Evolutionary conservation across 2,329 filamentous ascomycete genomes (phyloP).

Genomic region (Decorospora gaudefroyi): DNA sequence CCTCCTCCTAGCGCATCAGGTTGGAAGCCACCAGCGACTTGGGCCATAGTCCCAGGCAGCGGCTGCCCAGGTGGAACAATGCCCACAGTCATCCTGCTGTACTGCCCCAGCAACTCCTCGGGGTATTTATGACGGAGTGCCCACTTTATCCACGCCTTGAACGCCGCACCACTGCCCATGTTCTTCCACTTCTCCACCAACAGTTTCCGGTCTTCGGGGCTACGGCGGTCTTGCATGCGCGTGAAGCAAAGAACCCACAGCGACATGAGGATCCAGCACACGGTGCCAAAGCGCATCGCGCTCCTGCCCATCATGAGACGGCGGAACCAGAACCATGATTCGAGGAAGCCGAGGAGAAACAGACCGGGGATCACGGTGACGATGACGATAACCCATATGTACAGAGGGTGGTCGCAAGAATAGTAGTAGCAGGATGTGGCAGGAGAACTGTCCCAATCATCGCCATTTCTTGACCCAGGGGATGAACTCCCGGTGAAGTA

Average conservation of each 20-base stretch:
- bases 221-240: conserved; percentile 38
- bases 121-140: conserved; percentile 40
- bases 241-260: conserved; percentile 42
- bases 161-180: conserved; percentile 31
- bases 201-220: conserved; percentile 37
- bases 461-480: background rate
- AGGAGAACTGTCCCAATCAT: conserved; percentile 10
- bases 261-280: conserved; percentile 39
- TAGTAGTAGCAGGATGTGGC: conserved; percentile 15
- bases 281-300: conserved; percentile 38
- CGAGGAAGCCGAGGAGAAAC: conserved; percentile 41
- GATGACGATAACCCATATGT: conserved; percentile 38
- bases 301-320: conserved; percentile 41
- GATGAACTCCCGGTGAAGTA: conserved; percentile 12
- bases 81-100: conserved; percentile 35
- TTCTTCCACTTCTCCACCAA: conserved; percentile 38
- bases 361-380: conserved; percentile 32
- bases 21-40: conserved; percentile 15
- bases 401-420: conserved; percentile 19
- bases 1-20: conserved; percentile 11
- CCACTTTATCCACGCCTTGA: conserved; percentile 43
- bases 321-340: conserved; percentile 45
- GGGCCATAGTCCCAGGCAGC: conserved; percentile 30
- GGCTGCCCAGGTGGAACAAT: conserved; percentile 36
- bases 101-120: conserved; percentile 37